phyloP scores from a whole-genome alignment of 1,284 basidiomycete species.

The Stygiomarasmius scandens region DNA sequence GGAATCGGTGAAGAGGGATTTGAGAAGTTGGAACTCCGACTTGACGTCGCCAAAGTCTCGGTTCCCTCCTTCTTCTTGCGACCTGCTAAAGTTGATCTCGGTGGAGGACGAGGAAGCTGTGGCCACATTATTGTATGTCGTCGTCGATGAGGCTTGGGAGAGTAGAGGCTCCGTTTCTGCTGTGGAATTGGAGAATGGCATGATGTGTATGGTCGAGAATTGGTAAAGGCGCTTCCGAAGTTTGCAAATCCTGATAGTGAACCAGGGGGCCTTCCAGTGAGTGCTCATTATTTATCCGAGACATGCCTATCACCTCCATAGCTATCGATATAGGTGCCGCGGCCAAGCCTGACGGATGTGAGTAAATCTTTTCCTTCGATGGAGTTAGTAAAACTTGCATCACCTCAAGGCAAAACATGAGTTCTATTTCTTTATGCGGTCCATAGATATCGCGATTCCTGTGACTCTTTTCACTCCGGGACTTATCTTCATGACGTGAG shows the following conservation, averaged over 20 bases:
- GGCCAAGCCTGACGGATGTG: not conserved
- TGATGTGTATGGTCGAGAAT: not conserved
- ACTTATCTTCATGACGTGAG: slow-evolving; percentile 2
- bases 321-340: not conserved
- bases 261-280: not conserved
- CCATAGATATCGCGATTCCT: not conserved
- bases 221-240: not conserved
- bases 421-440: slow-evolving; percentile 15
- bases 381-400: slow-evolving; percentile 18
- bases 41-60: slow-evolving; percentile 22
- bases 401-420: slow-evolving; percentile 46
- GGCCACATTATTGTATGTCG: slow-evolving; percentile 11
- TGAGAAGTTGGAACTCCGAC: slow-evolving; percentile 43
- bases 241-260: not conserved
- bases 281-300: not conserved
- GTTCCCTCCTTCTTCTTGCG: slow-evolving; percentile 23
- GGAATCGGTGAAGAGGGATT: slow-evolving; percentile 54
- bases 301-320: not conserved
- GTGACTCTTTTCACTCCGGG: not conserved
- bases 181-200: slow-evolving; percentile 14
- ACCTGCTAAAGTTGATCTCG: slow-evolving; percentile 18
- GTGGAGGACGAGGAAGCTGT: slow-evolving; percentile 21
- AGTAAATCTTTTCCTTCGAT: not conserved
- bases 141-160: not conserved
- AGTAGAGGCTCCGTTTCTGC: slow-evolving; percentile 33